Evolutionary conservation across 2,329 filamentous ascomycete genomes (phyloP).

Genomic region (Fusarium mexicanum): DNA sequence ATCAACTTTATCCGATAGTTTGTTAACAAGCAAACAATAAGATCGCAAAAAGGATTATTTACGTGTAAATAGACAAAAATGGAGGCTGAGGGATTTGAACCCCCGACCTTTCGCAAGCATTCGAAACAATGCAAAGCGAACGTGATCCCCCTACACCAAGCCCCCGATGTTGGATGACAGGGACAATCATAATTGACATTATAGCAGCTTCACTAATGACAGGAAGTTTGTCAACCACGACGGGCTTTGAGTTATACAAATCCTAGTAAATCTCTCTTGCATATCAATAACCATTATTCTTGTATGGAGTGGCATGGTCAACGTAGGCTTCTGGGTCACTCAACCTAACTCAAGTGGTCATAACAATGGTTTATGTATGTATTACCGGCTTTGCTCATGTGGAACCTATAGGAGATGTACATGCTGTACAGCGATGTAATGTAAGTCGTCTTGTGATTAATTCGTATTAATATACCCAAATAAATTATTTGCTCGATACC

Average conservation of each 20-base stretch:
- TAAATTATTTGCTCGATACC: neutral
- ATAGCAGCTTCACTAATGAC: rapidly evolving
- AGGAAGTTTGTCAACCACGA: too few species aligned
- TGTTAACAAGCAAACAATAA: neutral
- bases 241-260: neutral
- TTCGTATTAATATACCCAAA: neutral
- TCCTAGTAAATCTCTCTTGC: neutral
- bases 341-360: neutral
- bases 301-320: too few species aligned
- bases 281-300: neutral
- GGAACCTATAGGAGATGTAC: neutral
- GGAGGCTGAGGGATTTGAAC: constrained; percentile 47
- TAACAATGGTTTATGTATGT: neutral
- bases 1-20: neutral
- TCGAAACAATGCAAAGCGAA: constrained; percentile 40
- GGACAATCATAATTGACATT: rapidly evolving
- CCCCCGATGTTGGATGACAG: constrained; percentile 20
- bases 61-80: constrained; percentile 3
- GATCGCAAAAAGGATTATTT: too few species aligned
- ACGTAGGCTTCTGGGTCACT: neutral
- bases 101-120: constrained; percentile 42
- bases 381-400: neutral
- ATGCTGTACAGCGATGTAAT: neutral
- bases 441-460: neutral
- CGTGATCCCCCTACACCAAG: constrained; percentile 45